Evolutionary conservation across 176 grass and related monocot genomes (phyloP), one percentile per base, ranked within the genome.

Genomic region (Aegilops tauschii): DNA sequence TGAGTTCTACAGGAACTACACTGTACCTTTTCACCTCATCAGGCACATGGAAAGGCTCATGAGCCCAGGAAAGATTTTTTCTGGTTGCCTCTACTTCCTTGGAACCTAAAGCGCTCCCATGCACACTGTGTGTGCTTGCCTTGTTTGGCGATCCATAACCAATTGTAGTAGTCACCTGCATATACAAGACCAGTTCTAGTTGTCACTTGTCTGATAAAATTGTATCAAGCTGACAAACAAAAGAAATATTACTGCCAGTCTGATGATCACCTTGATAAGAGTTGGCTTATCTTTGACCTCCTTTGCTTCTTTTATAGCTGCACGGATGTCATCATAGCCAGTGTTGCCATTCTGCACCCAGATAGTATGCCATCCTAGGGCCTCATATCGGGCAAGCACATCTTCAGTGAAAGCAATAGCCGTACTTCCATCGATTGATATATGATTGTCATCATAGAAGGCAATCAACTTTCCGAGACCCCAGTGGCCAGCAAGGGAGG

Each of bases 371-470:
- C 93, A 98, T 13, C 96, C 96, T 63, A 98, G 86, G 31, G 96
- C 86, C 37, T 94, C 96, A 25, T 89, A 98, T 65, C 96, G 89
- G 18, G 88, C 81, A 39, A 30, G 82, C 25, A 94, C 96, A 91
- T 98, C 88, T 83, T 98, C 93, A 5, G 96, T 95, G 76, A 98
- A 98, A 17, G 96, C 91, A 75, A 98, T 98, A 58, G 84, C 68
- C 0, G 96, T 95, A 84, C 87, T 87, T 21, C 96, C 96, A 77
- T 98, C 96, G 17, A 98, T 98, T 32, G 96, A 98, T 77, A 98
- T 98, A 78, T 98, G 96, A 76, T 98, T 98, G 64, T 98, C 93
- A 89, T 98, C 96, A 77, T 98, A 98, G 47, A 98, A 98, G 9
- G 93, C 96, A 69, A 98, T 98, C 78, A 98, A 78, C 67, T 98